These are phyloP conservation scores for Claviceps sp. DNA, from an alignment of 2,329 filamentous ascomycete genomes.

Conservation along the genomic window DNA sequence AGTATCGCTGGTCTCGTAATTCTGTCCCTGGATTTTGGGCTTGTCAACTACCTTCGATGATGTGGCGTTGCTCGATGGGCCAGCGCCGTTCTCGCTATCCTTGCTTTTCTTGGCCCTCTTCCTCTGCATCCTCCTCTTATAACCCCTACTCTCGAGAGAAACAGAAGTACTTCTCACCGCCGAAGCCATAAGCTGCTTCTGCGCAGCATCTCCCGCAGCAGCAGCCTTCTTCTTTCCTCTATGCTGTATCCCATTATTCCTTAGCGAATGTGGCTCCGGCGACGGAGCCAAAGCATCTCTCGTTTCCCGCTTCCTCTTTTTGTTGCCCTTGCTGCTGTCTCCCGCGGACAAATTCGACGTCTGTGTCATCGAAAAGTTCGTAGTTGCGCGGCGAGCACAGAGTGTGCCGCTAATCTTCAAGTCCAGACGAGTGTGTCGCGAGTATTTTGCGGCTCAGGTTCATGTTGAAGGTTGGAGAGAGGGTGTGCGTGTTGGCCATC, in stretches of 20 bases:
- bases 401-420: constrained; percentile 2
- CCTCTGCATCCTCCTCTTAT: background rate
- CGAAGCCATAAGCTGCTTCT: background rate
- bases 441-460: constrained; percentile 4
- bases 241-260: background rate
- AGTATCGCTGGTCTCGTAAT: background rate
- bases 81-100: background rate
- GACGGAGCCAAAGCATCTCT: background rate
- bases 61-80: background rate
- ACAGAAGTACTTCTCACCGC: background rate
- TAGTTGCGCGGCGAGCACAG: background rate
- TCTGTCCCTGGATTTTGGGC: background rate
- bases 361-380: background rate
- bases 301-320: background rate
- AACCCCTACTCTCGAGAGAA: background rate
- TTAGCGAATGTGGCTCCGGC: background rate
- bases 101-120: background rate
- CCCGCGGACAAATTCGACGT: background rate
- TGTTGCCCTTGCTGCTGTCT: background rate
- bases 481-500: constrained; percentile 9
- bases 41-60: background rate
- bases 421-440: background rate
- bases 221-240: background rate
- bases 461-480: constrained; percentile 3
- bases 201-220: background rate